These are phyloP conservation scores for Tylopilus orsonianus DNA, from an alignment of 1,284 basidiomycete genomes.

Conservation along the genomic window DNA sequence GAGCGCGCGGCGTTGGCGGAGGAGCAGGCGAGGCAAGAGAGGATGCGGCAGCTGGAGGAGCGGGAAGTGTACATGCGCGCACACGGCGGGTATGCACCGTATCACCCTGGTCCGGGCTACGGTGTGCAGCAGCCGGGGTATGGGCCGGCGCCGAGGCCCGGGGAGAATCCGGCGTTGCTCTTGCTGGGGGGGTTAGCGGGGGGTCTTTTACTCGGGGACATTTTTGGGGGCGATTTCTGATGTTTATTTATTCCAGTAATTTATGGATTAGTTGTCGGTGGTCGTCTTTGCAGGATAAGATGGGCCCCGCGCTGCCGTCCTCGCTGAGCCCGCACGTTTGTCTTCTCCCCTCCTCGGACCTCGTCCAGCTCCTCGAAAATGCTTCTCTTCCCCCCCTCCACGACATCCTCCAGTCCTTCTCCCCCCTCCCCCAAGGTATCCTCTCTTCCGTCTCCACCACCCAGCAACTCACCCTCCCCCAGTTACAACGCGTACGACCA, in stretches of 20 bases:
- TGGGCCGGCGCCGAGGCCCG: neutral
- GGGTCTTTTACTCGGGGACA: conserved; percentile 56
- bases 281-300: conserved; percentile 18
- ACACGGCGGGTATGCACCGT: conserved; percentile 32
- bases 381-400: conserved; percentile 65
- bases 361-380: conserved; percentile 54
- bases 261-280: too few species aligned
- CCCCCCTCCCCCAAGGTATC: conserved; percentile 75
- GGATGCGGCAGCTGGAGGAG: conserved; percentile 20
- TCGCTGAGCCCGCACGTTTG: conserved; percentile 80
- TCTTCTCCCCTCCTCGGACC: conserved; percentile 66
- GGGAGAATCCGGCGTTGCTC: conserved; percentile 25
- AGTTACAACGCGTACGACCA: conserved; percentile 78
- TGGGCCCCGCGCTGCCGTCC: conserved; percentile 55
- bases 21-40: conserved; percentile 16
- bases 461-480: conserved; percentile 14
- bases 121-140: neutral
- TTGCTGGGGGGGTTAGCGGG: conserved; percentile 57
- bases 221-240: conserved; percentile 37
- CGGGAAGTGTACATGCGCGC: conserved; percentile 37
- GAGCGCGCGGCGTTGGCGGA: conserved; percentile 34
- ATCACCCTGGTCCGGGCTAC: conserved; percentile 21
- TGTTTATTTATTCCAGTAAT: too few species aligned
- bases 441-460: conserved; percentile 1
- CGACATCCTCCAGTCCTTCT: conserved; percentile 76